These are phyloP conservation scores for Salix brachista DNA, from an alignment of 345 rosid species.

Conservation along the genomic window DNA sequence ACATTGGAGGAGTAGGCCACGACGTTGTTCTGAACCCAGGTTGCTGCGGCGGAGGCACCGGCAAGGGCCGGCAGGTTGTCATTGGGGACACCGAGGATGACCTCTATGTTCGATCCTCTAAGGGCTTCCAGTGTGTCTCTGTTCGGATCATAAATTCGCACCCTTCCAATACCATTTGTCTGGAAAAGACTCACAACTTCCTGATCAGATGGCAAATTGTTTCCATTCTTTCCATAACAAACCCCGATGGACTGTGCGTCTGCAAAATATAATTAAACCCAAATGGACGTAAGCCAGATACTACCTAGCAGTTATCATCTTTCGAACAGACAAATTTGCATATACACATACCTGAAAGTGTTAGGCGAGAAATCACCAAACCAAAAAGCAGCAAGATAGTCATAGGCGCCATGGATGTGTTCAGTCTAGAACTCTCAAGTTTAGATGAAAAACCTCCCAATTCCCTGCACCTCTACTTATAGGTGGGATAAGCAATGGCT, in stretches of 20 bases:
- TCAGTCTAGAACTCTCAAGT: background rate
- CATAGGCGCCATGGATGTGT: conserved; percentile 7
- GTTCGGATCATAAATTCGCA: conserved; percentile 37
- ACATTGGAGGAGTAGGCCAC: conserved; percentile 23
- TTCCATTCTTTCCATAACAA: conserved; percentile 38
- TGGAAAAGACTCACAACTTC: conserved; percentile 28
- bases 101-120: conserved; percentile 34
- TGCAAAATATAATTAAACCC: conserved; percentile 4
- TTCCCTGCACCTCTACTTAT: background rate
- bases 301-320: no score
- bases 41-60: conserved; percentile 7
- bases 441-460: no score
- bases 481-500: background rate
- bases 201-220: conserved; percentile 30
- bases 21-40: conserved; percentile 36
- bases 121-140: conserved; percentile 39
- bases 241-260: conserved; percentile 34
- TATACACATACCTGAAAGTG: background rate
- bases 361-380: background rate
- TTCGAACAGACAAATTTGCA: background rate
- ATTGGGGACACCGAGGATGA: conserved; percentile 30
- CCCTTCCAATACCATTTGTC: conserved; percentile 21
- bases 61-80: conserved; percentile 23
- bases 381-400: background rate
- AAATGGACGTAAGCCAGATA: background rate